Evolutionary conservation across 176 grass and related monocot genomes (phyloP).

Genomic region (Avena insularis): DNA sequence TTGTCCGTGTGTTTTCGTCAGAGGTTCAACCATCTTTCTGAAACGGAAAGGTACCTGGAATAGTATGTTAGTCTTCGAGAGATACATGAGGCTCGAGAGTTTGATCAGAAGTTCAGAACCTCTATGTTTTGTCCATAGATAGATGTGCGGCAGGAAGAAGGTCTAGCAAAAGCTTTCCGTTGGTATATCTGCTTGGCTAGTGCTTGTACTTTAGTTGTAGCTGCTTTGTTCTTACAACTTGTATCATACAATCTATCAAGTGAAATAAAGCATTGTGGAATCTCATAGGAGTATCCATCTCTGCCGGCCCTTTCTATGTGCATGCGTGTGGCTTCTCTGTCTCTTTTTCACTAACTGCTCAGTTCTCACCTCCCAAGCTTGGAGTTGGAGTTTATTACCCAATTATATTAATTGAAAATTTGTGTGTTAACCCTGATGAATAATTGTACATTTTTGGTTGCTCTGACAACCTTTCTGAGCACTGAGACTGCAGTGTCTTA

Average conservation of each 20-base stretch:
- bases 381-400: too few relatives aligned
- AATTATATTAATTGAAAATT: too few relatives aligned
- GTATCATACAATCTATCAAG: constrained; percentile 17
- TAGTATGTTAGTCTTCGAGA: background rate
- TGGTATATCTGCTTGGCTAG: background rate
- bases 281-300: too few relatives aligned
- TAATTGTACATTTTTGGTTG: too few relatives aligned
- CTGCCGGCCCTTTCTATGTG: too few relatives aligned
- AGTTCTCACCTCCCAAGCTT: too few relatives aligned
- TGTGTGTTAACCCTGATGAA: too few relatives aligned
- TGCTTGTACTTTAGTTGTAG: background rate
- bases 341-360: too few relatives aligned
- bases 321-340: too few relatives aligned
- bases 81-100: background rate
- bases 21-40: background rate
- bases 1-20: background rate
- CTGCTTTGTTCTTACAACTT: background rate
- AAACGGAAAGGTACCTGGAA: constrained; percentile 8
- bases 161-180: background rate
- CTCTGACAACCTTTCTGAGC: too few relatives aligned
- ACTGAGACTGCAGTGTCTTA: too few relatives aligned
- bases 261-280: too few relatives aligned
- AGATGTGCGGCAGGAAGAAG: background rate
- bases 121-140: background rate
- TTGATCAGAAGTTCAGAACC: background rate